Evolutionary conservation across 108 stramenopile species (phyloP).

Genomic region (Epipyxis sp.): DNA sequence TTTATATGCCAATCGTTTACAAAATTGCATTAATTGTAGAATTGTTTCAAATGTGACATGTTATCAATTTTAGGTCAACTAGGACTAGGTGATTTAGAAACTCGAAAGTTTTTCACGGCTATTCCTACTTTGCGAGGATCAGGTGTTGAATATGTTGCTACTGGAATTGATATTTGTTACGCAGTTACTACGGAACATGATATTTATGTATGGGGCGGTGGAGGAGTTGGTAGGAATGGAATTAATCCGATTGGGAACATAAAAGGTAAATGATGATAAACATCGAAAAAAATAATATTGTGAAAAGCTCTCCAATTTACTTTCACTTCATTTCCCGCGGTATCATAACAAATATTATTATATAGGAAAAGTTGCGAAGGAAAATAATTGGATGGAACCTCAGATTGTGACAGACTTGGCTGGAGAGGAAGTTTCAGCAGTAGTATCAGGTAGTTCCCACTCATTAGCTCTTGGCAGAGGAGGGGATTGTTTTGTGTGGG

Average conservation of each 20-base stretch:
- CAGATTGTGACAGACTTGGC: constrained; percentile 55
- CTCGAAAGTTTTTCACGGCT: constrained; percentile 55
- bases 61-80: too few species aligned
- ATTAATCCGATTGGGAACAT: constrained; percentile 33
- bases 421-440: constrained; percentile 60
- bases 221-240: constrained; percentile 58
- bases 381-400: constrained; percentile 49
- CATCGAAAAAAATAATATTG: not conserved
- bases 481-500: constrained; percentile 56
- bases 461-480: constrained; percentile 3
- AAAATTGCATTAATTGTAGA: constrained; percentile 50
- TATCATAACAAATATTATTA: too few species aligned
- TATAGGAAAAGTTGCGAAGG: not conserved
- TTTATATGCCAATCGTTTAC: constrained; percentile 50
- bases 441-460: constrained; percentile 7
- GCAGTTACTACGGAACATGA: constrained; percentile 68
- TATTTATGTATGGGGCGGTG: constrained; percentile 68
- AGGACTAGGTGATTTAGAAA: constrained; percentile 63
- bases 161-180: constrained; percentile 52
- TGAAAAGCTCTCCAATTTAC: not conserved
- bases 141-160: constrained; percentile 53
- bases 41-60: too few species aligned
- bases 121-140: constrained; percentile 57
- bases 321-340: too few species aligned
- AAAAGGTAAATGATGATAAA: constrained; percentile 26